Evolutionary conservation across 148 eudicot species (phyloP).

Genomic region (Oxyria digyna): DNA sequence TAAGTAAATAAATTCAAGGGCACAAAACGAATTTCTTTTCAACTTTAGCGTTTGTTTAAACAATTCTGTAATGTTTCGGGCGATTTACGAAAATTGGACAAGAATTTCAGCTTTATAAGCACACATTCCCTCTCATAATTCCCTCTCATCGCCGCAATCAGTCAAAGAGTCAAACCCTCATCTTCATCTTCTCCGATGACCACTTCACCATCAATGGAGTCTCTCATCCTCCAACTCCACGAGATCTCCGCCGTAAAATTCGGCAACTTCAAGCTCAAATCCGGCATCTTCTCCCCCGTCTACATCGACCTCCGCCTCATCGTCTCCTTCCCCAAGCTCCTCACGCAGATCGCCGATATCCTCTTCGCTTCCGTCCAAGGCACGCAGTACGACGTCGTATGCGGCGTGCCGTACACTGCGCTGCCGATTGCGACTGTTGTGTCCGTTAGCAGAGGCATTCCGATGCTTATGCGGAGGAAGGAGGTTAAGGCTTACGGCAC

Average conservation of each 20-base stretch:
- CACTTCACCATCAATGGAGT: constrained; percentile 40
- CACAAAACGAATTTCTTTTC: too few relatives aligned
- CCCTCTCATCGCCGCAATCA: not conserved
- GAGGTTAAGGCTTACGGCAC: constrained; percentile 75
- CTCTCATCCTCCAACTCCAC: constrained; percentile 64
- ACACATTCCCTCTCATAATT: not conserved
- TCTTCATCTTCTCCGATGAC: not conserved
- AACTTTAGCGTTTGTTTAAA: too few relatives aligned
- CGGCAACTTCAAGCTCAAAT: constrained; percentile 72
- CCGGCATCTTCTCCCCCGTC: constrained; percentile 73
- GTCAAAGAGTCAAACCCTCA: not conserved
- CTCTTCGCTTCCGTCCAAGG: constrained; percentile 30
- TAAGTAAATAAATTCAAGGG: too few relatives aligned
- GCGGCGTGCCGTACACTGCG: constrained; percentile 92
- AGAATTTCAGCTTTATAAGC: not conserved
- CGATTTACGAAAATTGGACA: not conserved
- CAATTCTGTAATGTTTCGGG: not conserved
- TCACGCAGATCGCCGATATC: constrained; percentile 54
- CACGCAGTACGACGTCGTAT: constrained; percentile 44
- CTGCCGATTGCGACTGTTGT: constrained; percentile 81
- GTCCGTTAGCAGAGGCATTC: constrained; percentile 34
- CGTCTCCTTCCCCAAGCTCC: constrained; percentile 71
- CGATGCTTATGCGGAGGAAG: constrained; percentile 92
- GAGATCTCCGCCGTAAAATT: constrained; percentile 82
- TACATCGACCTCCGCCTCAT: constrained; percentile 92